phyloP scores from a whole-genome alignment of 2,329 filamentous ascomycete species.

The Talaromyces pinophilus region DNA sequence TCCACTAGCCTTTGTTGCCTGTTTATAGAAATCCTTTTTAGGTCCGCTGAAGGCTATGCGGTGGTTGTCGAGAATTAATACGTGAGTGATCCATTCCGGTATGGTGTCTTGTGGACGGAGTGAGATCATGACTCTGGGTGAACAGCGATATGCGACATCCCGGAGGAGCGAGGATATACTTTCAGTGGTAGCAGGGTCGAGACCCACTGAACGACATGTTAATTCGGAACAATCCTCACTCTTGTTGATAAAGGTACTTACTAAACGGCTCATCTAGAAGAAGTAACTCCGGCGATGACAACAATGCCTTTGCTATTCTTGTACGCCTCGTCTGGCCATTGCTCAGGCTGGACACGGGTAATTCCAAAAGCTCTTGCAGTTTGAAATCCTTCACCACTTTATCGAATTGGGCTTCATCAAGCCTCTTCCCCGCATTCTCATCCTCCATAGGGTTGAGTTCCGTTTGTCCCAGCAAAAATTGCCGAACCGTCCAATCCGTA shows the following conservation, averaged over 20 bases:
- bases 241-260: conserved; percentile 35
- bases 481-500: conserved; percentile 79
- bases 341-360: conserved; percentile 86
- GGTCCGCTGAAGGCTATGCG: conserved; percentile 52
- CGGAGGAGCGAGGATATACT: conserved; percentile 71
- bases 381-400: conserved; percentile 70
- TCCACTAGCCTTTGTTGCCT: conserved; percentile 24
- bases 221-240: conserved; percentile 6
- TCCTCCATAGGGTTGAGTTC: conserved; percentile 72
- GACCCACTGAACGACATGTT: conserved; percentile 62
- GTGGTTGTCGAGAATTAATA: conserved; percentile 61
- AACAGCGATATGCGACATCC: conserved; percentile 64
- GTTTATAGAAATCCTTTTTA: conserved; percentile 63
- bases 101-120: conserved; percentile 82
- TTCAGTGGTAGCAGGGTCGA: conserved; percentile 79
- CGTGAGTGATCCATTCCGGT: conserved; percentile 86
- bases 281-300: conserved; percentile 76
- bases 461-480: conserved; percentile 81
- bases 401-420: conserved; percentile 53
- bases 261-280: conserved; percentile 91
- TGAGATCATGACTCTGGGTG: conserved; percentile 73
- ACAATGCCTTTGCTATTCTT: conserved; percentile 81
- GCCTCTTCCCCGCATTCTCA: conserved; percentile 34
- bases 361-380: conserved; percentile 67
- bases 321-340: conserved; percentile 90